phyloP scores from a whole-genome alignment of 768 basidiomycete genomes.

The Clitopilus hobsonii region DNA sequence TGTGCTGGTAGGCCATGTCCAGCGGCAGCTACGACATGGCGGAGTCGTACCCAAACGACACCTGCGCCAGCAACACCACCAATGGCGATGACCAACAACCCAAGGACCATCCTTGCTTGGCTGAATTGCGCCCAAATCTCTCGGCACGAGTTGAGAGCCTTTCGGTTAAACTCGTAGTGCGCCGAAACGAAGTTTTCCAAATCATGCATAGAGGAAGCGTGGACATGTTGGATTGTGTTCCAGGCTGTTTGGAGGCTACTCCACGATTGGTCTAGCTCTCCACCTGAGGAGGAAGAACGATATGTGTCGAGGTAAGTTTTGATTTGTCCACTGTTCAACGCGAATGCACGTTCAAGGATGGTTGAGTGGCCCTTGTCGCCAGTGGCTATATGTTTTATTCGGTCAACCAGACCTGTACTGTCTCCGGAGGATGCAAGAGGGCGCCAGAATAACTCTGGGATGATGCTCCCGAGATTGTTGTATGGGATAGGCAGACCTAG shows the following conservation, averaged over 20 bases:
- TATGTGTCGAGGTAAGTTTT: constrained; percentile 74
- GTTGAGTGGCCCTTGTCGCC: constrained; percentile 1
- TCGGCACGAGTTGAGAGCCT: constrained; percentile 69
- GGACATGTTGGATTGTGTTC: constrained; percentile 24
- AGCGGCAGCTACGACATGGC: neutral
- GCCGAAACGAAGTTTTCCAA: neutral
- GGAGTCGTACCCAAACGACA: neutral
- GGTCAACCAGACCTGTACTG: neutral
- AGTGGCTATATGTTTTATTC: neutral
- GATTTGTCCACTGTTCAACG: constrained; percentile 73
- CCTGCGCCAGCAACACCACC: constrained; percentile 23
- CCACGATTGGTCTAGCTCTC: constrained; percentile 72
- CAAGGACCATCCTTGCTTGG: constrained; percentile 67
- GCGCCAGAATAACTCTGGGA: constrained; percentile 86
- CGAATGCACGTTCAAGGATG: constrained; percentile 53
- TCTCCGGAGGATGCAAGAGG: constrained; percentile 18
- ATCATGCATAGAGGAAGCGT: constrained; percentile 14
- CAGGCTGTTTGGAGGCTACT: constrained; percentile 41
- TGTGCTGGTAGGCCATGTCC: constrained; percentile 30
- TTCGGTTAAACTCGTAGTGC: constrained; percentile 40
- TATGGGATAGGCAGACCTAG: constrained; percentile 93
- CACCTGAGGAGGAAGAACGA: constrained; percentile 60
- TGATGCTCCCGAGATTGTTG: constrained; percentile 88
- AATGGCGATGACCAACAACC: constrained; percentile 56
- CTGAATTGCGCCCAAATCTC: constrained; percentile 96